Evolutionary conservation across 177 flowering plant genomes (phyloP).

Genomic region (Telopea speciosissima): DNA sequence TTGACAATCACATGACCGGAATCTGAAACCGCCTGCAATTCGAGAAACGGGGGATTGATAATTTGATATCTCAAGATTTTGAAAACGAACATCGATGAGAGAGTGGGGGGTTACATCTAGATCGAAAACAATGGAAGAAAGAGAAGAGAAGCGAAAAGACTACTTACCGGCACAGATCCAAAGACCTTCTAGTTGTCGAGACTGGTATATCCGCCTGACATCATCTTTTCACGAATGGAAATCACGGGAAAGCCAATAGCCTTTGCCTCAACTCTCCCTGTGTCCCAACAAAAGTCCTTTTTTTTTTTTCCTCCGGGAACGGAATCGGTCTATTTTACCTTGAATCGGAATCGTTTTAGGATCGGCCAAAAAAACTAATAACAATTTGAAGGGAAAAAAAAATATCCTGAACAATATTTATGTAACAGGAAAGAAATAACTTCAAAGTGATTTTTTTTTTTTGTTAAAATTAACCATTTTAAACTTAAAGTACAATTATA

Average conservation of each 20-base stretch:
- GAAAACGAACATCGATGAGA: background rate
- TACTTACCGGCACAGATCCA: conserved; percentile 86
- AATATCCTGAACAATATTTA: too few species aligned
- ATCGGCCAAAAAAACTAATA: too few species aligned
- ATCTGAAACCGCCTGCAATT: conserved; percentile 69
- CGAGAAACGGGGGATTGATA: conserved; percentile 14
- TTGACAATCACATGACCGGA: conserved; percentile 58
- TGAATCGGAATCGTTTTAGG: too few species aligned
- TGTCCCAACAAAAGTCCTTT: too few species aligned
- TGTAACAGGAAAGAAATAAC: too few species aligned
- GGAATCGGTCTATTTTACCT: too few species aligned
- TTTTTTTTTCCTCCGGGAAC: too few species aligned
- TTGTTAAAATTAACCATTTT: too few species aligned
- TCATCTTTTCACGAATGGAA: conserved; percentile 44
- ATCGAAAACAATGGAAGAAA: background rate
- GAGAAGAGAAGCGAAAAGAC: background rate
- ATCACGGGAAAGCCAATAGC: conserved; percentile 9
- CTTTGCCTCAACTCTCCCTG: background rate
- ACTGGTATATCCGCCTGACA: conserved; percentile 75
- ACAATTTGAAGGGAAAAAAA: too few species aligned
- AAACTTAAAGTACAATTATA: too few species aligned
- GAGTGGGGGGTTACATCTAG: background rate
- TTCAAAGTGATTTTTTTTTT: too few species aligned
- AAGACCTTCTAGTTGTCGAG: conserved; percentile 72
- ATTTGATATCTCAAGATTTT: conserved; percentile 20